Percentiles rank a stretch among this genome's conserved stretches.
These are phyloP conservation scores for Mycosphaerella sp. DNA, from an alignment of 2,329 filamentous ascomycete genomes.

Conservation along the genomic window DNA sequence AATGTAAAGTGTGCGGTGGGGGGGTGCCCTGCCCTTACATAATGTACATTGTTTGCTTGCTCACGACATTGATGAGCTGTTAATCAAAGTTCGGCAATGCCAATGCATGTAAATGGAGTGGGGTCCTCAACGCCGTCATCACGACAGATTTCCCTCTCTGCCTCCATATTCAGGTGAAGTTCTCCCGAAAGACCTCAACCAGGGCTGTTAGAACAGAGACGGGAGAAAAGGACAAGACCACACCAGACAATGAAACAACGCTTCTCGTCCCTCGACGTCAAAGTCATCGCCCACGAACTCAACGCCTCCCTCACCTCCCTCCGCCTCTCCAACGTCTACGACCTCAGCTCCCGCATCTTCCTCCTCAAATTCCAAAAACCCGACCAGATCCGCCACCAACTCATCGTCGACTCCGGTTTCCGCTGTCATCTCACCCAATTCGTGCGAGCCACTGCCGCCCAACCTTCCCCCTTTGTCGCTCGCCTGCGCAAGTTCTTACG, in stretches of 20 bases:
- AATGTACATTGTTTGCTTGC: too few relatives aligned
- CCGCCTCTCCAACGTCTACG: conserved; percentile 89
- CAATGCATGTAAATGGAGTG: too few relatives aligned
- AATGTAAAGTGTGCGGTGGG: too few relatives aligned
- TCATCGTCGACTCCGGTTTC: conserved; percentile 91
- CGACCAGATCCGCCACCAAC: conserved; percentile 69
- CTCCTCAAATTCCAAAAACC: conserved; percentile 93
- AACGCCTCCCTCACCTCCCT: conserved; percentile 67
- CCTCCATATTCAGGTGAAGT: too few relatives aligned
- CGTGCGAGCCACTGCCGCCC: conserved; percentile 74
- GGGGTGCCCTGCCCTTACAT: too few relatives aligned
- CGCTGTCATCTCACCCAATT: conserved; percentile 92
- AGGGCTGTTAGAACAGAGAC: too few relatives aligned
- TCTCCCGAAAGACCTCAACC: too few relatives aligned
- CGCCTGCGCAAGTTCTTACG: conserved; percentile 82
- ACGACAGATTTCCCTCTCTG: too few relatives aligned
- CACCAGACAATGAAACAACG: conserved; percentile 61
- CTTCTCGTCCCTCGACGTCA: conserved; percentile 73
- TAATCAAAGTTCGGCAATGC: too few relatives aligned
- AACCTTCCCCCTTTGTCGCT: conserved; percentile 78
- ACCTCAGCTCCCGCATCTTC: conserved; percentile 90
- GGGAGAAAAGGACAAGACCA: too few relatives aligned
- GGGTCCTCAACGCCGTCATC: too few relatives aligned
- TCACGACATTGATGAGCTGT: too few relatives aligned
- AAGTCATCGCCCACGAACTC: conserved; percentile 89